phyloP scores from a whole-genome alignment of 352 stramenopile species.

The Phytophthora pinifolia region DNA sequence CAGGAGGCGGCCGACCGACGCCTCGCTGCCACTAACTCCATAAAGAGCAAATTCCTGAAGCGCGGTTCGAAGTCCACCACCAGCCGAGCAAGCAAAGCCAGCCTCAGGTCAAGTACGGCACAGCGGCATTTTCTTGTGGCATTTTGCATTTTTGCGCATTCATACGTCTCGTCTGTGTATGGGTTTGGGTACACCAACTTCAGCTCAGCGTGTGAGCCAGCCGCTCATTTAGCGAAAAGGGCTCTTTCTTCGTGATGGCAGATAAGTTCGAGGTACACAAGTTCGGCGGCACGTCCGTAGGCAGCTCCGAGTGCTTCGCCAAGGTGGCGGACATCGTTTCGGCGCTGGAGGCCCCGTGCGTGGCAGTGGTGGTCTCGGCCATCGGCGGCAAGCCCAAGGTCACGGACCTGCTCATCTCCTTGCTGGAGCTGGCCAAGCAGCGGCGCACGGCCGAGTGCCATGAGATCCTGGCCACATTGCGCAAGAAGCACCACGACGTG shows the following conservation, averaged over 20 bases:
- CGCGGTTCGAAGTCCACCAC: background rate
- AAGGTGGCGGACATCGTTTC: conserved; percentile 77
- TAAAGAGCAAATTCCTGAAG: conserved; percentile 6
- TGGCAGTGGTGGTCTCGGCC: conserved; percentile 92
- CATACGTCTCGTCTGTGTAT: conserved; percentile 2
- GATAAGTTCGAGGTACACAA: conserved; percentile 95
- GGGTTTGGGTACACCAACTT: background rate
- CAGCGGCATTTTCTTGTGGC: conserved; percentile 37
- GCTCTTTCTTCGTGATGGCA: conserved; percentile 24
- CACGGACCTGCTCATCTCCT: conserved; percentile 93
- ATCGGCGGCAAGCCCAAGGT: conserved; percentile 97
- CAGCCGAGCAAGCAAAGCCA: conserved; percentile 9
- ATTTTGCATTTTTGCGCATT: conserved; percentile 30
- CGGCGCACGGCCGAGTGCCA: conserved; percentile 74
- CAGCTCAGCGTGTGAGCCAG: background rate
- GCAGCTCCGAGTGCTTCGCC: conserved; percentile 91
- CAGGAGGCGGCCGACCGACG: conserved; percentile 13
- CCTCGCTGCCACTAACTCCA: conserved; percentile 16
- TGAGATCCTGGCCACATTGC: conserved; percentile 66
- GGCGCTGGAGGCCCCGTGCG: conserved; percentile 38
- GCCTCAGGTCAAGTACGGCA: background rate
- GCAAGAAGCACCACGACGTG: conserved; percentile 79
- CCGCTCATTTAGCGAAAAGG: conserved; percentile 30
- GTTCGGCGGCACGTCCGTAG: conserved; percentile 96
- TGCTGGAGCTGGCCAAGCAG: conserved; percentile 87